These are phyloP conservation scores for Senna tora DNA, from an alignment of 306 rosid genomes.

Conservation along the genomic window DNA sequence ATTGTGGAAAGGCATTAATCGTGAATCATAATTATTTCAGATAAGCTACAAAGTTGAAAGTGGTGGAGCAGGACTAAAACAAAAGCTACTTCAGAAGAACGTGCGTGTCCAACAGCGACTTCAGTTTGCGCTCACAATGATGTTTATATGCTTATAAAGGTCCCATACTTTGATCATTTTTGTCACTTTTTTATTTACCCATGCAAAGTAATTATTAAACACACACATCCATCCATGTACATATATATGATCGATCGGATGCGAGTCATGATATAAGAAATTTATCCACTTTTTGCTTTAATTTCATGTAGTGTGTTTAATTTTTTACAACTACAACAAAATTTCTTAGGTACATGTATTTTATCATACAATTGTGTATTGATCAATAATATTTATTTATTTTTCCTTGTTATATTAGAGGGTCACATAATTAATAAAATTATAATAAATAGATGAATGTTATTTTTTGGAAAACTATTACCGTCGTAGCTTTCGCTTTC, in stretches of 20 bases:
- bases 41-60: conserved; percentile 2
- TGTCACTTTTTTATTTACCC: background rate
- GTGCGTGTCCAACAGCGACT: conserved; percentile 26
- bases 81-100: background rate
- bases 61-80: background rate
- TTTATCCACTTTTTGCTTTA: background rate
- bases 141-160: background rate
- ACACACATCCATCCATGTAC: background rate
- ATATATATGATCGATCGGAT: too few relatives aligned
- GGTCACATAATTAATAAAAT: too few relatives aligned
- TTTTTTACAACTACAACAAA: too few relatives aligned
- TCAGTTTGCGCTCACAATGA: conserved; percentile 11
- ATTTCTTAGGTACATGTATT: too few relatives aligned
- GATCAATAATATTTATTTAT: too few relatives aligned
- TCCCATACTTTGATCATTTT: background rate
- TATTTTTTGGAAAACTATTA: too few relatives aligned
- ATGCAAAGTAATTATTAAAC: conserved; percentile 5
- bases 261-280: conserved; percentile 9
- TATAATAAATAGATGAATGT: too few relatives aligned
- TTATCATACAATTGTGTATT: too few relatives aligned
- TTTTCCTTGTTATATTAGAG: too few relatives aligned
- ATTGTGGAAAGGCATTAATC: conserved; percentile 6
- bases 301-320: conserved; percentile 2
- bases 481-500: background rate
- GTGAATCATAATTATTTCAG: background rate